Base-by-base conservation (phyloP, 257 asterid species). In the Forsythia suspensa region DNA sequence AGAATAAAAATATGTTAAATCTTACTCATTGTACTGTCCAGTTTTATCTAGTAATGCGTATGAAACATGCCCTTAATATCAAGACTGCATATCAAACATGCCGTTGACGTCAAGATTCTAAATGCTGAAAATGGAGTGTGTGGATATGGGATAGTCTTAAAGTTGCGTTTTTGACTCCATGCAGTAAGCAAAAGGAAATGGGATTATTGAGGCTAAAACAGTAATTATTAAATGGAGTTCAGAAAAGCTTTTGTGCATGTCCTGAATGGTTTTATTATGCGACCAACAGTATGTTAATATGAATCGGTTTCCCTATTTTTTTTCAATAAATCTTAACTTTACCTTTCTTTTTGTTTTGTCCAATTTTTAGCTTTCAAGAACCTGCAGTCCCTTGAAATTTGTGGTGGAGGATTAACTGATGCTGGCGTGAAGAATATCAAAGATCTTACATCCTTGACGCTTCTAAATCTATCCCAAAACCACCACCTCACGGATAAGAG, bases 391-490 rank as follows among this genome's bases (percentile, higher is more conserved):
- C 89, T 96, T 82, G 99, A 96, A 85, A 87, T 94, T 79, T 96
- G 99, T 43, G 96, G 99, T 8, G 99, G 99, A 39, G 96, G 91
- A 73, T 86, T 96, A 82, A 94, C 98, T 20, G 99, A 96, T 85
- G 88, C 83, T 61, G 99, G 98, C 37, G 98, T 96, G 24, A 94
- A 90, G 91, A 92, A 96, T 84, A 91, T 96, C 66, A 96, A 92
- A 86, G 98, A 92, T 72, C 98, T 96, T 66, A 88, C 88, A 15
- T 90, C 92, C 73, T 86, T 96, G 69, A 86, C 92, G 5, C 89
- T 94, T 61, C 77, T 96, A 80, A 96, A 94, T 85, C 92, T 96
- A 37, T 96, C 98, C 76, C 99, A 96, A 88, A 96, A 96, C 87
- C 63, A 69, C 83, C 94, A 80, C 86, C 87, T 96, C 81, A 96